A percentile compares a stretch with the other conserved stretches of the same genome.
phyloP scores from a whole-genome alignment of 768 basidiomycete genomes.

The Coprinopsis strossmayeri region DNA sequence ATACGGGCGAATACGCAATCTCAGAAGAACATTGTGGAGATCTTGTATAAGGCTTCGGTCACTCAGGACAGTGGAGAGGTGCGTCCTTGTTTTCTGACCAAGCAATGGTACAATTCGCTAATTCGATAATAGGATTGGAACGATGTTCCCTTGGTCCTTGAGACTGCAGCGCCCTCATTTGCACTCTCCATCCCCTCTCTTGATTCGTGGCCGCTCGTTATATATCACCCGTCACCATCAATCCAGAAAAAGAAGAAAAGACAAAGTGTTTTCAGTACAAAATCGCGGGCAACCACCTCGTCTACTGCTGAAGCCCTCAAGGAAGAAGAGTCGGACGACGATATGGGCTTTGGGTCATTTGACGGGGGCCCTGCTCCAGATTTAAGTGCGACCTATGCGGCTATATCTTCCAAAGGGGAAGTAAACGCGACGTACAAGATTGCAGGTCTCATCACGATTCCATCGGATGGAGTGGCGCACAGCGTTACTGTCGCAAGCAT shows the following conservation, averaged over 20 bases:
- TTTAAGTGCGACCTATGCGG: neutral
- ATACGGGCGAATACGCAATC: conserved; percentile 33
- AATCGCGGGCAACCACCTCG: neutral
- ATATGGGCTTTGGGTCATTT: neutral
- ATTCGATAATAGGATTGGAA: conserved; percentile 28
- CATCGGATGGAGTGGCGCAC: conserved; percentile 31
- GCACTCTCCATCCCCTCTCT: conserved; percentile 30
- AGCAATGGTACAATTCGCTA: neutral
- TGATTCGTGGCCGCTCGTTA: conserved; percentile 28
- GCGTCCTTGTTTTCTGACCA: neutral
- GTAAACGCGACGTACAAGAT: conserved; percentile 31
- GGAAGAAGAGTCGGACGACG: neutral
- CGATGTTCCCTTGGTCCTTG: conserved; percentile 33
- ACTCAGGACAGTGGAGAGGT: conserved; percentile 37
- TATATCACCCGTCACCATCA: conserved; percentile 15
- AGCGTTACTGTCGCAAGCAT: conserved; percentile 35
- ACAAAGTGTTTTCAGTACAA: neutral
- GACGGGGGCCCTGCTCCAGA: neutral
- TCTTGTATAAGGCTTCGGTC: conserved; percentile 35
- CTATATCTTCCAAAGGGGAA: conserved; percentile 2
- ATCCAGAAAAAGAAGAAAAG: neutral
- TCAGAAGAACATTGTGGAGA: conserved; percentile 26
- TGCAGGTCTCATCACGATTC: conserved; percentile 35
- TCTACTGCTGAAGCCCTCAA: neutral
- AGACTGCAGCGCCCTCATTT: conserved; percentile 36